Evolutionary conservation across 2,329 filamentous ascomycete genomes (phyloP), one percentile per base, ranked within the genome.

Genomic region (Penicillium polonicum): DNA sequence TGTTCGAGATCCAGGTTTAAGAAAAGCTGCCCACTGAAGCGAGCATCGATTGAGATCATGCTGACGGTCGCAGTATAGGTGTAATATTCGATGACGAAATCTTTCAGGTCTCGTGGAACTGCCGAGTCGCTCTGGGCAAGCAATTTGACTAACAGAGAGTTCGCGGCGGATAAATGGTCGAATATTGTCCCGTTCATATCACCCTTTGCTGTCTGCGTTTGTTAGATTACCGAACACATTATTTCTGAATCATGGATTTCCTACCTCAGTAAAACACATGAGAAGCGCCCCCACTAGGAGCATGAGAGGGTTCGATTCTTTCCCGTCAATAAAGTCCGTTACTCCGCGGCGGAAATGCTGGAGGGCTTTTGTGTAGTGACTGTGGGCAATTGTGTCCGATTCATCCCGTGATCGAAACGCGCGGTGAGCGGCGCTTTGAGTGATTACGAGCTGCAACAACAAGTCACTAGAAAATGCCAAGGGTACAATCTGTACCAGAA

Each of bases 71-170:
- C 74, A 45, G 78, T 80, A 65, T 81, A 79, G 58, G 78, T 74
- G 58, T 80, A 81, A 39, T 80, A 81, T 64, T 81, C 79, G 45
- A 80, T 73, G 3, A 81, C 72, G 49, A 80, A 80, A 29, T 79
- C 74, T 29, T 75, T 73, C 3, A 81, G 60, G 10, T 78, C 72
- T 13, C 72, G 70, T 2, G 72, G 71, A 4, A 75, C 61, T 4
- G 74, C 68, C 0, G 67, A 60, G 41, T 73, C 68, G 4, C 68
- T 69, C 4, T 73, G 63, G 0, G 65, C 67, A 4, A 80, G 67
- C 2, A 80, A 61, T 2, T 70, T 72, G 9, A 71, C 70, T 10
- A 81, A 60, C 12, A 81, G 63, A 2, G 76, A 75, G 50, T 77
- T 77, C 19, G 79, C 79, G 0, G 78, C 78, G 2, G 74, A 72